A percentile compares a stretch with the other conserved stretches of the same genome.
Conservation (phyloP, 257 asterid species). For the Gynochthodes officinalis region DNA sequence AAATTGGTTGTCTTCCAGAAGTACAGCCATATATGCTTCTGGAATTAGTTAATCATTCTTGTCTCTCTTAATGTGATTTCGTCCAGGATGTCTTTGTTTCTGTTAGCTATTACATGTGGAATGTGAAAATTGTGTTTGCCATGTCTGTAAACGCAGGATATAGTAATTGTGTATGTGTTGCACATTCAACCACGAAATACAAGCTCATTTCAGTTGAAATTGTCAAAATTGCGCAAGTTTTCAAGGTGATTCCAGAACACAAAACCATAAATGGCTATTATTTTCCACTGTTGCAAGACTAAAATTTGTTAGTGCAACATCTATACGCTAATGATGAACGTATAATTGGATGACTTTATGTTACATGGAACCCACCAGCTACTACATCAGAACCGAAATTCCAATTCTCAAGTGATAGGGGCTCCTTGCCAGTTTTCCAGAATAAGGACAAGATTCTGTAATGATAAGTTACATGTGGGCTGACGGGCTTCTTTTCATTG, state of each 20-base stretch:
- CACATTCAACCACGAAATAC: background rate
- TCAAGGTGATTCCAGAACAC: constrained; percentile 2
- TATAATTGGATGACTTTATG: background rate
- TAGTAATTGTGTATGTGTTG: background rate
- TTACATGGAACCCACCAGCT: constrained; percentile 8
- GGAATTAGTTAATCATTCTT: background rate
- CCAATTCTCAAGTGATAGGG: background rate
- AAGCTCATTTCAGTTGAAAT: constrained; percentile 1
- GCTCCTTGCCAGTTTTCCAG: background rate
- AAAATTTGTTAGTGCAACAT: background rate
- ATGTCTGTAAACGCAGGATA: no score
- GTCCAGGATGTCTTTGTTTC: background rate
- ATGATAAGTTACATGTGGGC: background rate
- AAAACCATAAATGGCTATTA: background rate
- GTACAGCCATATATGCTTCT: background rate
- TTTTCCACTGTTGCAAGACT: background rate
- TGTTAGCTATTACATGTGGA: background rate
- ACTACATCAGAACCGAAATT: constrained; percentile 6
- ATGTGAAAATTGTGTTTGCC: background rate
- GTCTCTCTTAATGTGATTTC: background rate
- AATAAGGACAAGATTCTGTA: background rate
- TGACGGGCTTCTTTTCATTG: background rate
- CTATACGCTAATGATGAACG: background rate
- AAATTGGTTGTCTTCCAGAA: background rate
- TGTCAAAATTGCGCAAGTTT: background rate